These are phyloP conservation scores for Coemansia umbellata DNA, from an alignment of 192 early-diverging fungal species.

Conservation along the genomic window DNA sequence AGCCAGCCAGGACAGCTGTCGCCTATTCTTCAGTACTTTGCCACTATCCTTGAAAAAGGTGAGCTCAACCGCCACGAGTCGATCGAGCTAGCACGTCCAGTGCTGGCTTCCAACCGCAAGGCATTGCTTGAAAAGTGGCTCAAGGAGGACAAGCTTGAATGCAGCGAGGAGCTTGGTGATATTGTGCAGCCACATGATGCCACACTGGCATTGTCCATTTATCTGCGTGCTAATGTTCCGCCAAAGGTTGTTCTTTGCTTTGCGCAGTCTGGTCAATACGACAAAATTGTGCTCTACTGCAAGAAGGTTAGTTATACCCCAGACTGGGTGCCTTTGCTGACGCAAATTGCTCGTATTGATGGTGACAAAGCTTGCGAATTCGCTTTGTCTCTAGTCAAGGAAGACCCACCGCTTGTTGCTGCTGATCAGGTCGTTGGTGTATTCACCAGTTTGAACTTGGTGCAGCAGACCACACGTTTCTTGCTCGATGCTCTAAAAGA, in stretches of 20 bases:
- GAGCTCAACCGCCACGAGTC: conserved; percentile 94
- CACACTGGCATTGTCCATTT: conserved; percentile 90
- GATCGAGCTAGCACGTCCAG: conserved; percentile 87
- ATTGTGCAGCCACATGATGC: conserved; percentile 89
- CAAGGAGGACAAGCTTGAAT: conserved; percentile 97
- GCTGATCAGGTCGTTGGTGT: conserved; percentile 93
- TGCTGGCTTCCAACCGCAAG: conserved; percentile 85
- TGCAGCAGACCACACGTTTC: conserved; percentile 97
- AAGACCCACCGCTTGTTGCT: conserved; percentile 70
- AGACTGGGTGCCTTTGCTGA: conserved; percentile 86
- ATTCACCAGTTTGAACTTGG: conserved; percentile 84
- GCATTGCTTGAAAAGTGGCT: conserved; percentile 96
- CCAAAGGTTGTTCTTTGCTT: conserved; percentile 95
- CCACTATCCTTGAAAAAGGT: conserved; percentile 89
- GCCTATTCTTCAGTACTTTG: conserved; percentile 98
- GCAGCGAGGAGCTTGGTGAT: conserved; percentile 98
- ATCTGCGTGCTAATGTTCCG: conserved; percentile 89
- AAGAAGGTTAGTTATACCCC: conserved; percentile 91
- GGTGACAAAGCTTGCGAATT: conserved; percentile 94
- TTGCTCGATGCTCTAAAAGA: conserved; percentile 94
- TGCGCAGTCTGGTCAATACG: conserved; percentile 91
- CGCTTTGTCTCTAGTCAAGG: conserved; percentile 81
- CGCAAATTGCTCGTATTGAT: conserved; percentile 84
- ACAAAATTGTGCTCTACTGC: conserved; percentile 94
- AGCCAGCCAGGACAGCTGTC: conserved; percentile 74